phyloP scores from a whole-genome alignment of 306 rosid genomes.

The Dryas drummondii region DNA sequence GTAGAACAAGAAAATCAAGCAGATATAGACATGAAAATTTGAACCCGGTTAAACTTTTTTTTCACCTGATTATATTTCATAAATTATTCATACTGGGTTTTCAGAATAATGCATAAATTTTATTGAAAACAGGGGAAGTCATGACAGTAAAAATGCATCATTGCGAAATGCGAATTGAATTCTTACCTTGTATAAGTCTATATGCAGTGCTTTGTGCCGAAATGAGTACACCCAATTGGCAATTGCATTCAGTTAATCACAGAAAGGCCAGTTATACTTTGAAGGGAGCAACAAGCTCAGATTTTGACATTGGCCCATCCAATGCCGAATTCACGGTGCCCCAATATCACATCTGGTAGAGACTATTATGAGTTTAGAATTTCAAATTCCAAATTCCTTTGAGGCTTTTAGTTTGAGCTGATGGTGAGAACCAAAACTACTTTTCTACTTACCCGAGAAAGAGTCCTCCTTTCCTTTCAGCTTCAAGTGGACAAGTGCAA shows the following conservation, averaged over 20 bases:
- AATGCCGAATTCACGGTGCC: constrained; percentile 1
- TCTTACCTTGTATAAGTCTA: neutral
- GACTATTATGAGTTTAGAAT: neutral
- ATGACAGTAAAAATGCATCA: neutral
- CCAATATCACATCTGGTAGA: neutral
- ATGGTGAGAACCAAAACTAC: neutral
- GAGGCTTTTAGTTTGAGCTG: neutral
- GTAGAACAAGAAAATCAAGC: neutral
- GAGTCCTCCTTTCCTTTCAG: neutral
- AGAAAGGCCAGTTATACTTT: neutral
- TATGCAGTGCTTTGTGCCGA: neutral
- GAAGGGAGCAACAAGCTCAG: neutral
- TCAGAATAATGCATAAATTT: neutral
- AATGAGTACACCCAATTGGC: neutral
- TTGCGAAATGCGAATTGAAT: neutral
- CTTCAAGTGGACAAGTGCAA: neutral
- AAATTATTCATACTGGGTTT: neutral
- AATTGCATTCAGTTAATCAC: neutral
- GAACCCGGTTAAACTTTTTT: neutral
- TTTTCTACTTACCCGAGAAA: neutral
- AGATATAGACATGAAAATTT: neutral
- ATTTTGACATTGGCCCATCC: constrained; percentile 10
- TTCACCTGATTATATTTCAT: neutral
- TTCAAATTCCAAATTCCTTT: neutral
- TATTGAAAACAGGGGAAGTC: neutral